Evolutionary conservation across 768 basidiomycete genomes (phyloP), one percentile per base, ranked within the genome.

Genomic region (Postia placenta): DNA sequence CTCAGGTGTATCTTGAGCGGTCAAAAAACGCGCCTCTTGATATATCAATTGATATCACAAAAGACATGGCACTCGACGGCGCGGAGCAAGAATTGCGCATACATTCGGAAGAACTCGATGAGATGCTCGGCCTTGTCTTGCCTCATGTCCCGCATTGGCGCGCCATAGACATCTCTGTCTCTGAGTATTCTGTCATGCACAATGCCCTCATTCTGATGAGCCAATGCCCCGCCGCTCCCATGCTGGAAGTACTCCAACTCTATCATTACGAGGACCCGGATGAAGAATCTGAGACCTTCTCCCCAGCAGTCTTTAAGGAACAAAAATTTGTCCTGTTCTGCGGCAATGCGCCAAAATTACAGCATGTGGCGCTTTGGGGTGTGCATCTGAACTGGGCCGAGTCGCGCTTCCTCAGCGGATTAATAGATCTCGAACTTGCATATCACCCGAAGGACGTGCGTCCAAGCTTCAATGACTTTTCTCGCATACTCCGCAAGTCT

Each of bases 381-480:
- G 80, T 87, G 4, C 85, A 85, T 52, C 62, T 88, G 27, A 74
- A 81, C 49, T 89, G 87, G 87, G 68, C 73, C 25, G 66, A 69
- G 27, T 67, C 72, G 7, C 44, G 0, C 24, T 70, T 78, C 55
- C 68, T 84, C 22, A 53, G 58, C 15, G 71, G 69, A 12, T 65
- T 88, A 24, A 59, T 55, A 20, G 72, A 76, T 14, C 60, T 88
- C 19, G 76, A 83, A 55, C 67, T 88, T 36, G 75, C 79, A 0
- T 86, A 75, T 65, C 85, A 85, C 56, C 63, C 74, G 7, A 69
- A 73, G 24, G 78, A 84, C 57, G 82, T 81, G 12, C 77, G 84
- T 11, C 87, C 85, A 1, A 70, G 74, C 3, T 85, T 74, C 64
- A 50, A 57, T 9, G 70, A 74, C 12, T 82, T 88, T 54, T 58